Base-by-base conservation (phyloP, 2,329 filamentous ascomycete species). In the Penicillium sp. region DNA sequence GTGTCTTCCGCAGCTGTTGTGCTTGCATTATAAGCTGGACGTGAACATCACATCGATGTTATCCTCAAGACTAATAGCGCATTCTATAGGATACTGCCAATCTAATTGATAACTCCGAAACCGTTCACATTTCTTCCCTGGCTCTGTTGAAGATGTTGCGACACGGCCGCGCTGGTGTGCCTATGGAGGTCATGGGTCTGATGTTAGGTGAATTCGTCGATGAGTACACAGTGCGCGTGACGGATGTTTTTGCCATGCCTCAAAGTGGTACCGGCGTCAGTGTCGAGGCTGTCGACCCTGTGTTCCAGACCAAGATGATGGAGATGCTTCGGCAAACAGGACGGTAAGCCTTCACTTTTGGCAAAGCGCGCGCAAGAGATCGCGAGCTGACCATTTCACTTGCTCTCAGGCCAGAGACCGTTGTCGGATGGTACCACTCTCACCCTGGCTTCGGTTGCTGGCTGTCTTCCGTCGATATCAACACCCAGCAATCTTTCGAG, bases 271-370 rank as follows among this genome's bases (percentile, higher is more conserved):
- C 94, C 1, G 94, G 94, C 64, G 94, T 99, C 64, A 96, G 90
- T 75, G 94, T 99, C 67, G 94, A 99, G 76, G 95, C 94, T 47
- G 94, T 99, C 59, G 94, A 99, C 72, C 91, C 92, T 9, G 94
- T 99, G 31, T 99, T 99, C 75, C 94, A 99, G 79, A 96, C 91
- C 68, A 99, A 96, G 82, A 99, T 99, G 94, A 99, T 99, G 94
- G 94, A 99, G 73, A 97, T 99, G 94, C 80, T 99, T 72, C 84
- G 89, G 69, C 94, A 99, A 81, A 99, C 94, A 53, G 94, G 94
- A 77, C 84, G 94, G 90, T 95, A 79, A 66, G 83, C 59, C 46
- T 39, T 47, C n/a, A 38, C 12, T 9, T 8, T 39, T 24, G 26
- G 10, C 28, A 21, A 12, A 9, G 6, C 24, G 42, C 1, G 34